Percentiles rank a stretch among this genome's conserved stretches.
These are phyloP conservation scores for Bondarzewia mesenterica DNA, from an alignment of 1,284 basidiomycete genomes.

Conservation along the genomic window DNA sequence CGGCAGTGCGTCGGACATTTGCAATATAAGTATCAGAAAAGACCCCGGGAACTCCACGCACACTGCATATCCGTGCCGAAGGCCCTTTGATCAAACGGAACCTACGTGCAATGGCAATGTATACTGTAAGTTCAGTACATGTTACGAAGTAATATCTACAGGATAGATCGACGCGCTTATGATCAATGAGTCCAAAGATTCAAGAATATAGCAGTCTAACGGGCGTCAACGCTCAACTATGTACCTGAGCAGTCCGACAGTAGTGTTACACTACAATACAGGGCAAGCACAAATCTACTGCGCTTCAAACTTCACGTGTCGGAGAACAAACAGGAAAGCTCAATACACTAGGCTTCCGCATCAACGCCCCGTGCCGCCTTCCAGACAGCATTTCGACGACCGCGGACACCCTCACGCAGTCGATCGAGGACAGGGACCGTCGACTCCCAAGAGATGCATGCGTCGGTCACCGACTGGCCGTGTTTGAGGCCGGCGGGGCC, in stretches of 20 bases:
- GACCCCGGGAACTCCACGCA: no score
- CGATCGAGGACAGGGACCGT: slow-evolving; percentile 77
- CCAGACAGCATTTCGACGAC: slow-evolving; percentile 48
- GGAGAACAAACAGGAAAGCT: neutral
- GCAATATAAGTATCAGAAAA: no score
- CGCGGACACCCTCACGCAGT: slow-evolving; percentile 74
- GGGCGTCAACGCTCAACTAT: no score
- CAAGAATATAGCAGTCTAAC: no score
- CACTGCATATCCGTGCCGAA: no score
- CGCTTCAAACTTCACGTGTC: neutral
- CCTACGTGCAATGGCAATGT: no score
- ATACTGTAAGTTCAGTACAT: no score
- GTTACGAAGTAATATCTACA: no score
- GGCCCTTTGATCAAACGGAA: no score
- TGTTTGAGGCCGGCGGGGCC: slow-evolving; percentile 78
- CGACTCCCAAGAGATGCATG: slow-evolving; percentile 86
- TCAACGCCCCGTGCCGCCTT: slow-evolving; percentile 12
- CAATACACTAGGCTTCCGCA: neutral
- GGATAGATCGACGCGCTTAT: no score
- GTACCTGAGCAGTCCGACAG: neutral
- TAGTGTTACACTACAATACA: neutral
- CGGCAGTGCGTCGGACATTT: no score
- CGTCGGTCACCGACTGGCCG: slow-evolving; percentile 86
- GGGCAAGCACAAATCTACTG: neutral
- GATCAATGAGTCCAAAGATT: no score